Evolutionary conservation across 2,329 filamentous ascomycete genomes (phyloP).

Genomic region (Epicoccum sorghinum): DNA sequence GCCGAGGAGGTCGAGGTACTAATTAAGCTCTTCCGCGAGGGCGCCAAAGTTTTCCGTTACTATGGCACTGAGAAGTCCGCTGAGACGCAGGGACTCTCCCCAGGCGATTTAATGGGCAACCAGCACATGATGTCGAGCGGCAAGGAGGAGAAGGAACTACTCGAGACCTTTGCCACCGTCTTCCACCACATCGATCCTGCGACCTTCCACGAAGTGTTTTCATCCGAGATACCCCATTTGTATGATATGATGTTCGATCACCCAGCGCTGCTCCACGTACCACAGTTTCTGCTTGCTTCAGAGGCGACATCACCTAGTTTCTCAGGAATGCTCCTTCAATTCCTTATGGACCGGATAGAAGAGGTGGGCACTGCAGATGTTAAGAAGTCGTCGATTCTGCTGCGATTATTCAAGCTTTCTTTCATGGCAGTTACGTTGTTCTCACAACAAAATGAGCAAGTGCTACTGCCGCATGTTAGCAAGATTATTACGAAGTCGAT

Average conservation of each 20-base stretch:
- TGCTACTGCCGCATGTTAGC: constrained; percentile 92
- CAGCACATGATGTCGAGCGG: constrained; percentile 93
- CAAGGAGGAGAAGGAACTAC: constrained; percentile 95
- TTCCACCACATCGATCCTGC: constrained; percentile 99
- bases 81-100: constrained; percentile 77
- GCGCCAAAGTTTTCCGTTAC: constrained; percentile 94
- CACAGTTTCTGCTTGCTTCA: constrained; percentile 98
- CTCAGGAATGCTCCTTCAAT: constrained; percentile 96
- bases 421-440: constrained; percentile 99
- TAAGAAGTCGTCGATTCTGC: constrained; percentile 87
- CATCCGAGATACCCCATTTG: constrained; percentile 93
- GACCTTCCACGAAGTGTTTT: constrained; percentile 98
- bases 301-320: constrained; percentile 98
- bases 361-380: constrained; percentile 92
- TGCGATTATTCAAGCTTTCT: constrained; percentile 94
- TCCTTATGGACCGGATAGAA: constrained; percentile 94
- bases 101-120: constrained; percentile 90
- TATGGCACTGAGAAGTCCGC: constrained; percentile 86
- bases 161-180: constrained; percentile 97
- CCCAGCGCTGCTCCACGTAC: constrained; percentile 88
- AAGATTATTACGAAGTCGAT: constrained; percentile 98
- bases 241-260: constrained; percentile 99
- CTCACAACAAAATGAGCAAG: constrained; percentile 90
- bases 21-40: constrained; percentile 95
- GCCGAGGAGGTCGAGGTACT: constrained; percentile 97